phyloP scores from a whole-genome alignment of 768 basidiomycete species.

The Naganishia vaughanmartiniae region DNA sequence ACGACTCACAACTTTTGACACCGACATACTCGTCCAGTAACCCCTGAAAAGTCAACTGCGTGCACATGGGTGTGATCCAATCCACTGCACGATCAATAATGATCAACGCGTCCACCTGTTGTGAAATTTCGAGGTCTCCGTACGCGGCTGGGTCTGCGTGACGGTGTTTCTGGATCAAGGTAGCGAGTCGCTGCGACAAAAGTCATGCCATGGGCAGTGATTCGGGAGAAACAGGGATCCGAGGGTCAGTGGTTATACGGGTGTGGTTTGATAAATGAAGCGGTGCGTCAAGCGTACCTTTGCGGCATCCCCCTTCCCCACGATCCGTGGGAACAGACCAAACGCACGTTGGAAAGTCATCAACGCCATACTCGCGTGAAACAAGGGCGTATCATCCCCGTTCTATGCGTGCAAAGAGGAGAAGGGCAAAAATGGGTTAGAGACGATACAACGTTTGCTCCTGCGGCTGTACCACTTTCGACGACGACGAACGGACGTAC shows the following conservation, averaged over 20 bases:
- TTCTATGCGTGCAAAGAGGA: no score
- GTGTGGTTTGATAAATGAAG: slow-evolving; percentile 10
- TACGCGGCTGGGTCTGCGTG: slow-evolving; percentile 39
- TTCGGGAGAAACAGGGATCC: no score
- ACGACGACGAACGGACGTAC: slow-evolving; percentile 57
- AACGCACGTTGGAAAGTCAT: slow-evolving; percentile 76
- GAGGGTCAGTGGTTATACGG: no score
- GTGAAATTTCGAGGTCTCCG: slow-evolving; percentile 42
- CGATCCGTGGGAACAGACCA: slow-evolving; percentile 83
- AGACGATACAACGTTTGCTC: no score
- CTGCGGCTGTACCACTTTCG: no score
- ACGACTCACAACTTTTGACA: slow-evolving; percentile 76
- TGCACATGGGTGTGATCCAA: slow-evolving; percentile 91
- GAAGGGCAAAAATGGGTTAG: no score
- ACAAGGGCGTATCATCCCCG: slow-evolving; percentile 85
- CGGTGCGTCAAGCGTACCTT: slow-evolving; percentile 41
- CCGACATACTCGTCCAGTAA: slow-evolving; percentile 88
- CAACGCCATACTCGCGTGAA: slow-evolving; percentile 82
- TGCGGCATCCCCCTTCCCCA: slow-evolving; percentile 83
- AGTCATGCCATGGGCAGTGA: no score
- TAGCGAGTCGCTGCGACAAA: slow-evolving; percentile 63
- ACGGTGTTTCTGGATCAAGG: slow-evolving; percentile 63
- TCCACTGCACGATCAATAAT: slow-evolving; percentile 86
- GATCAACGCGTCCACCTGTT: slow-evolving; percentile 74
- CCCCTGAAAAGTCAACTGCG: slow-evolving; percentile 94